Evolutionary conservation across 2,329 filamentous ascomycete species (phyloP), one percentile per base, ranked within the genome.

Genomic region (Sclerotinia nivalis): DNA sequence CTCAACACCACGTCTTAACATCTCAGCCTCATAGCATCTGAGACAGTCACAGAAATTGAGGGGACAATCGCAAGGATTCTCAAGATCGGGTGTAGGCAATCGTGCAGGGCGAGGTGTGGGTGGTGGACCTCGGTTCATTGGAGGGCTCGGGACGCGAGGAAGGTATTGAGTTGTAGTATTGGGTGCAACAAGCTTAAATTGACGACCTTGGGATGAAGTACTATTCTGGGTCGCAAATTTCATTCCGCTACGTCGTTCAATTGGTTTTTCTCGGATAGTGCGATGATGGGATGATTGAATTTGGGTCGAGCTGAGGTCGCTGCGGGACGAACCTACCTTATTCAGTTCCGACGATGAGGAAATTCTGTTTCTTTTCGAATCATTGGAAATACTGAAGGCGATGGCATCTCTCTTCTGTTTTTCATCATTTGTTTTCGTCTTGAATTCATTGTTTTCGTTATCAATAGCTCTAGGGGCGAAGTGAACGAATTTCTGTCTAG

Each of bases 31-130:
- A 40, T 64, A 50, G 40, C 28, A 43, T 28, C 54, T 31, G n/a
- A 50, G 60, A 43, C 68, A 69, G 25, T 66, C 25, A 43, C 68
- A 69, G 43, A 69, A 69, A 18, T 56, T 18, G 5, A 45, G 50
- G 31, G 31, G 22, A 45, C 49, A n/a, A 49, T 58, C 28, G 9
- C 31, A 68, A 49, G 72, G 43, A 20, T 75, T 73, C 28, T 72
- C 66, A 45, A 76, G 52, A 52, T 77, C 74, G 12, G 76, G 76
- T 34, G 75, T 75, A 47, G 74, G 71, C 18, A 77, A 61, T 18
- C 75, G 71, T 34, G 55, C 45, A 52, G 72, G 72, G 43, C 73
- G 72, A 25, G 76, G 76, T 66, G 76, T 64, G 69, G 73, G 72
- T 49, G 76, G 76, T 52, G 73, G 74, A 1, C 37, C 58, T 55